phyloP scores from a whole-genome alignment of 208 protist genomes.

The Leishmania guyanensis region DNA sequence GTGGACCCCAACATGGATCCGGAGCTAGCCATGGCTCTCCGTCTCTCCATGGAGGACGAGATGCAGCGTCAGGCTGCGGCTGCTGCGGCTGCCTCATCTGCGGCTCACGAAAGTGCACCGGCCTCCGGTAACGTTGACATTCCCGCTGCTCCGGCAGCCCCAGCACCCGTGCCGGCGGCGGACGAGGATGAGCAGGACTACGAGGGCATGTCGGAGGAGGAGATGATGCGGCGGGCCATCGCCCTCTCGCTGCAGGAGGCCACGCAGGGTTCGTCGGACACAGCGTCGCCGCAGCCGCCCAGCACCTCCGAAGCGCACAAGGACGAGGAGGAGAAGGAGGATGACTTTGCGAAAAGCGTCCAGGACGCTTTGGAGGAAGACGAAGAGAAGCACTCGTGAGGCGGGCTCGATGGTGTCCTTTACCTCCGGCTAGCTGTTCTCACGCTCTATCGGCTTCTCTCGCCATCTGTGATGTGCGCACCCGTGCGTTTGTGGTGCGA shows the following conservation, averaged over 20 bases:
- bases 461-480: background rate
- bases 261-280: background rate
- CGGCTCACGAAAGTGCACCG: conserved; percentile 20
- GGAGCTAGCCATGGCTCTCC: conserved; percentile 95
- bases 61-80: conserved; percentile 84
- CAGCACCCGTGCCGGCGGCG: background rate
- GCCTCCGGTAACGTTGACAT: conserved; percentile 13
- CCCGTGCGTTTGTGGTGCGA: background rate
- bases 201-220: conserved; percentile 84
- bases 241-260: conserved; percentile 79
- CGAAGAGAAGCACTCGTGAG: conserved; percentile 30
- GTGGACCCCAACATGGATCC: conserved; percentile 93
- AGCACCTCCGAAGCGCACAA: background rate
- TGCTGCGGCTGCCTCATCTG: conserved; percentile 35
- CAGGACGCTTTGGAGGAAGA: conserved; percentile 42
- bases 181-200: conserved; percentile 29
- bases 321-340: conserved; percentile 40
- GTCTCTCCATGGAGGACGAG: conserved; percentile 95
- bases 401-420: background rate
- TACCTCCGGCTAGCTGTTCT: too few species aligned
- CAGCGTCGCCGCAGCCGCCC: background rate
- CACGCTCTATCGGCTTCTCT: background rate
- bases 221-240: conserved; percentile 79
- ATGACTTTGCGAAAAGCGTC: conserved; percentile 39
- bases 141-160: background rate